A percentile compares a stretch with the other conserved stretches of the same genome.
phyloP scores from a whole-genome alignment of 163 green algal genomes.

The Volvox carteri region DNA sequence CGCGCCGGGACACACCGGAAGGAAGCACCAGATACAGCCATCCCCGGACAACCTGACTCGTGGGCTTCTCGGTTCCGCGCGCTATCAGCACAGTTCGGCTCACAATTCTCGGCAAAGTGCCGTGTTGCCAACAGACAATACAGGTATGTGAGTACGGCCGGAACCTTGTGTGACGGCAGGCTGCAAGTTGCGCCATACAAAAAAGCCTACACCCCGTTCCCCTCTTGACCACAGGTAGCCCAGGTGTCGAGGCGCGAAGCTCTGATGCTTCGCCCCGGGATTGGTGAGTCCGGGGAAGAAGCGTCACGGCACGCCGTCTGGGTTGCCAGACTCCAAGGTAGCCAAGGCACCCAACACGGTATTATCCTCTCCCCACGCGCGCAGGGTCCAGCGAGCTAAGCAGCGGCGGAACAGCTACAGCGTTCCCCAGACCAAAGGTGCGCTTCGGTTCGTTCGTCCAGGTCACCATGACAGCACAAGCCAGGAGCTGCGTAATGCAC shows the following conservation, averaged over 20 bases:
- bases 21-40: background rate
- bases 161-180: background rate
- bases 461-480: too few species aligned
- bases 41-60: background rate
- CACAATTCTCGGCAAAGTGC: background rate
- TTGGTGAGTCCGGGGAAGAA: background rate
- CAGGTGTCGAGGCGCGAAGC: background rate
- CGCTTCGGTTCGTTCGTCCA: too few species aligned
- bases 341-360: too few species aligned
- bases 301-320: too few species aligned
- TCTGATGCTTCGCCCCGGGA: slow-evolving; percentile 13
- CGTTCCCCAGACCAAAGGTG: slow-evolving; percentile 23
- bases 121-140: background rate
- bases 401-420: slow-evolving; percentile 55
- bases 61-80: background rate
- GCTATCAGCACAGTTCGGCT: background rate
- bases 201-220: background rate
- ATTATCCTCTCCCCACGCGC: background rate
- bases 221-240: background rate
- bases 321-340: too few species aligned
- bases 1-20: background rate
- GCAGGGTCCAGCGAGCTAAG: slow-evolving; percentile 29
- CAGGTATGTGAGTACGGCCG: background rate
- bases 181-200: too few species aligned
- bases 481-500: too few species aligned